phyloP scores from a whole-genome alignment of 1,284 basidiomycete genomes.

The Heterobasidion irregulare region DNA sequence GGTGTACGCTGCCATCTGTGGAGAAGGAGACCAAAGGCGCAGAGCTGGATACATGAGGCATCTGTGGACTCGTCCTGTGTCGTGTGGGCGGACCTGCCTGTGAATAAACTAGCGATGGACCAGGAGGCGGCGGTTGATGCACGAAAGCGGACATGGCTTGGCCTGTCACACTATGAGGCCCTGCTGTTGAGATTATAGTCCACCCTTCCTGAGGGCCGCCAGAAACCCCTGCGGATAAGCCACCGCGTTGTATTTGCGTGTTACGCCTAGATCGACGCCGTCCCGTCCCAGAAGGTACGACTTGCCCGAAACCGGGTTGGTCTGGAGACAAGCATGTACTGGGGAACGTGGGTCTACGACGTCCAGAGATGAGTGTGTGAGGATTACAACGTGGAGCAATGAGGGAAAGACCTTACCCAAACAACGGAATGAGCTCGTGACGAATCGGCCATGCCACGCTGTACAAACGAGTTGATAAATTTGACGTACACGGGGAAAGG shows the following conservation, averaged over 20 bases:
- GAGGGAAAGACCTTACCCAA: constrained; percentile 46
- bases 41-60: constrained; percentile 3
- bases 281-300: constrained; percentile 53
- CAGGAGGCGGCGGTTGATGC: not conserved
- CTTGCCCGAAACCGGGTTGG: constrained; percentile 75
- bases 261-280: constrained; percentile 53
- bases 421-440: constrained; percentile 73
- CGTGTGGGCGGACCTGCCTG: not conserved
- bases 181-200: constrained; percentile 9
- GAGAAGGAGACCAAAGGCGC: not conserved
- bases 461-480: constrained; percentile 12
- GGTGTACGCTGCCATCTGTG: constrained; percentile 7
- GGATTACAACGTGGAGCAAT: constrained; percentile 5
- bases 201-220: constrained; percentile 12
- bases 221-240: constrained; percentile 5
- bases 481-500: not conserved
- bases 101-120: not conserved
- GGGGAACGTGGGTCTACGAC: constrained; percentile 52
- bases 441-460: constrained; percentile 87
- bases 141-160: constrained; percentile 3
- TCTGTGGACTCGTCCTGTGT: constrained; percentile 3
- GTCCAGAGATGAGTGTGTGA: constrained; percentile 1
- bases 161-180: constrained; percentile 3
- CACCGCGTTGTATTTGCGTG: constrained; percentile 17
- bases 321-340: constrained; percentile 72